Base-by-base conservation (phyloP, 768 basidiomycete genomes). In the Trametes gibbosa region DNA sequence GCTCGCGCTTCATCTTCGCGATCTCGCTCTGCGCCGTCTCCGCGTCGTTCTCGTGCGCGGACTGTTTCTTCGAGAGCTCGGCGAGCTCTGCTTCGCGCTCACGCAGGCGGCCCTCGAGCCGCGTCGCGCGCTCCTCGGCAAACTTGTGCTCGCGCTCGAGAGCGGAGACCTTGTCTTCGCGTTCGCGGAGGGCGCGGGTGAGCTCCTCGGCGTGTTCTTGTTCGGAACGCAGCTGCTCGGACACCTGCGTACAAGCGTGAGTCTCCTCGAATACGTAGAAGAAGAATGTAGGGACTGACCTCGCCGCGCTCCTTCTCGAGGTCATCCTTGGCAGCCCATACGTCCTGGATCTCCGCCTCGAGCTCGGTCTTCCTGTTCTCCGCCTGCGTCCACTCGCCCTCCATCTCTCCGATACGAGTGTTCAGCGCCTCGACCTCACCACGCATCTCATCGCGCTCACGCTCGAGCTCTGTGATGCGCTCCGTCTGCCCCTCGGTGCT, bases 401-500 rank as follows among this genome's bases (percentile, higher is more conserved):
- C 85, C 74, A 85, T 76, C 52, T 69, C 73, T 5, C 71, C 66
- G 16, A 79, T 75, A 62, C 73, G 75, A 53, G 70, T 69, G 54
- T 83, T 78, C 27, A 82, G 69, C 32, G 64, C 65, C 14, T 68
- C 72, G 19, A 69, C 57, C 55, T 74, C 70, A 2, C 41, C 63
- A 32, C 70, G 60, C 29, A 72, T 55, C 42, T 61, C 66, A 29
- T 73, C 69, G 49, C 68, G 65, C 57, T 75, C 72, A 23, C 58
- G 63, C 60, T 65, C 63, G 35, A 83, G 68, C 29, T 68, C 69
- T 34, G 75, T 68, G 9, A 81, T 73, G 64, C 73, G 75, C 63
- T 85, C 84, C n/a, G 75, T 72, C 14, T 75, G 71, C 58, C 75
- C 74, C 72, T 89, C 86, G 8, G 87, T 84, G 56, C 83, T 75